Percentiles rank a stretch among this genome's conserved stretches.
Conservation (phyloP, 495 filamentous ascomycete species). For the Emericellopsis terricola region DNA sequence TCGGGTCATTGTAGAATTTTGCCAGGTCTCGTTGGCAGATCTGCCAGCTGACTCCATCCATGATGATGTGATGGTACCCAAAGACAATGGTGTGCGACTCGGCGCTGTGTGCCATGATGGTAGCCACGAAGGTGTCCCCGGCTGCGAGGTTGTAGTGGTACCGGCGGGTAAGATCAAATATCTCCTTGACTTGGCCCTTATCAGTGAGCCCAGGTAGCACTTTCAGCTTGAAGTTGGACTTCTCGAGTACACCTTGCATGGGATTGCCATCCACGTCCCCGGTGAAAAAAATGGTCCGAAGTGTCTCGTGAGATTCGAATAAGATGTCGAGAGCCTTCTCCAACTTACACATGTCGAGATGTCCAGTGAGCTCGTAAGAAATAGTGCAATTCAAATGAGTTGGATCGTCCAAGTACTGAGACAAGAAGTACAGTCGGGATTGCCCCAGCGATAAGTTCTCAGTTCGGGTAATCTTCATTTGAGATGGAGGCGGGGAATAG, state of each 20-base stretch:
- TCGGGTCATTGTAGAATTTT: not conserved
- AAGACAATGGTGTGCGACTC: slow-evolving; percentile 7
- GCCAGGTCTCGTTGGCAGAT: slow-evolving; percentile 1
- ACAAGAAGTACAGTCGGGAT: slow-evolving; percentile 28
- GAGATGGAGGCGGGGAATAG: too few species aligned
- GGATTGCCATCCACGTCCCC: not conserved
- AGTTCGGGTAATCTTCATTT: too few species aligned
- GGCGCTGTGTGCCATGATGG: slow-evolving; percentile 4
- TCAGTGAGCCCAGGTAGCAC: too few species aligned
- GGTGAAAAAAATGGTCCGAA: slow-evolving; percentile 16
- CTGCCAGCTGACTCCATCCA: slow-evolving; percentile 11
- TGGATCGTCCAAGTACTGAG: slow-evolving; percentile 14
- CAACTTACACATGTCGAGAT: slow-evolving; percentile 8
- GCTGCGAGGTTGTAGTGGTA: slow-evolving; percentile 7
- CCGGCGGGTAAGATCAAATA: slow-evolving; percentile 3
- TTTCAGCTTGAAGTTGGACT: slow-evolving; percentile 1
- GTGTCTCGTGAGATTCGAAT: slow-evolving; percentile 19
- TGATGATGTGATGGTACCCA: slow-evolving; percentile 11
- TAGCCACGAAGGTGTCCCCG: slow-evolving; percentile 6
- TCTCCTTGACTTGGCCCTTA: not conserved
- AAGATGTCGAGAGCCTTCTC: slow-evolving; percentile 14
- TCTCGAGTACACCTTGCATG: slow-evolving; percentile 6
- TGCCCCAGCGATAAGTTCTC: slow-evolving; percentile 4
- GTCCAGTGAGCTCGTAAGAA: slow-evolving; percentile 10
- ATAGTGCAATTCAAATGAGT: slow-evolving; percentile 17